Percentiles rank a stretch among this genome's conserved stretches.
These are phyloP conservation scores for Saccharomyces hybrid DNA, from an alignment of 1,139 yeast genomes.

Conservation along the genomic window DNA sequence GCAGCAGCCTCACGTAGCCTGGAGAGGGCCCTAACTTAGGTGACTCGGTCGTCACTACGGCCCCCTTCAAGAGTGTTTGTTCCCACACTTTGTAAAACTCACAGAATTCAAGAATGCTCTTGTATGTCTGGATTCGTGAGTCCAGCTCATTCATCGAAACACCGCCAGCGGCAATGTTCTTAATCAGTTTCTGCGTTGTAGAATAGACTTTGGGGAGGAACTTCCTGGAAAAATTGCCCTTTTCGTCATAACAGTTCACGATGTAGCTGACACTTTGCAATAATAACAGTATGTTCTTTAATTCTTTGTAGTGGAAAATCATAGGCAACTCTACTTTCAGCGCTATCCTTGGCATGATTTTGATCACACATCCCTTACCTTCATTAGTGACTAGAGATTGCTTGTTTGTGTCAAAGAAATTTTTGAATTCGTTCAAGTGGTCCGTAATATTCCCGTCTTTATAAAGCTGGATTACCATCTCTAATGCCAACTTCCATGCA, in stretches of 20 bases:
- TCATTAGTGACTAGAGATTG: slow-evolving; percentile 8
- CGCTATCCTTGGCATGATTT: neutral
- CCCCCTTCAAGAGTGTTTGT: slow-evolving; percentile 7
- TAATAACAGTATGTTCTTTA: slow-evolving; percentile 25
- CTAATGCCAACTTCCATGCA: slow-evolving; percentile 24
- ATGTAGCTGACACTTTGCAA: slow-evolving; percentile 31
- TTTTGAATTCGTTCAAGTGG: slow-evolving; percentile 22
- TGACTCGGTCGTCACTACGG: neutral
- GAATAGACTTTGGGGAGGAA: slow-evolving; percentile 26
- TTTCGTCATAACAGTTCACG: slow-evolving; percentile 27
- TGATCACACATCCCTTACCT: slow-evolving; percentile 1
- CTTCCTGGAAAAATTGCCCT: slow-evolving; percentile 26
- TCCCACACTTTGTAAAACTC: slow-evolving; percentile 26
- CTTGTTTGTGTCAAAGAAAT: slow-evolving; percentile 20
- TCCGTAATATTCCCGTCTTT: slow-evolving; percentile 26
- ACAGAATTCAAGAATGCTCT: slow-evolving; percentile 13
- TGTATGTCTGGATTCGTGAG: slow-evolving; percentile 13
- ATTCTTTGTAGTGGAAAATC: slow-evolving; percentile 21
- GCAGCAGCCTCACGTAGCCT: neutral
- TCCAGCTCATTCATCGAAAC: slow-evolving; percentile 10
- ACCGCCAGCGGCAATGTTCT: slow-evolving; percentile 2
- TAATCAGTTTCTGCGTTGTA: slow-evolving; percentile 14
- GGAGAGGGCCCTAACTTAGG: neutral
- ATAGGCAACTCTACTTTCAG: slow-evolving; percentile 14
- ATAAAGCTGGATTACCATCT: slow-evolving; percentile 17